Percentiles rank a stretch among this genome's conserved stretches.
phyloP scores from a whole-genome alignment of 768 basidiomycete species.

The Podaxis rugospora region DNA sequence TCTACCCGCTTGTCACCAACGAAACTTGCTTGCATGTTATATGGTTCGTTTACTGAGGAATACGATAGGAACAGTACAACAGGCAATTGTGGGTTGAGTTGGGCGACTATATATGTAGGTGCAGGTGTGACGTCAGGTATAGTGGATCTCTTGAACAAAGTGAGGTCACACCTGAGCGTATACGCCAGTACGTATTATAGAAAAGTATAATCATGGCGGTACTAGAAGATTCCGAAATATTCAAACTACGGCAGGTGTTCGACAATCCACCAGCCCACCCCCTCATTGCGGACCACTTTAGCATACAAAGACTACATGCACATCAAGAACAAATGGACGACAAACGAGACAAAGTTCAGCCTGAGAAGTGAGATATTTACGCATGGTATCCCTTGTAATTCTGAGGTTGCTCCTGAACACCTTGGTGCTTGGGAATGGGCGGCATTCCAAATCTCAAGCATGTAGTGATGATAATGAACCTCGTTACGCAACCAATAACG shows the following conservation, averaged over 20 bases:
- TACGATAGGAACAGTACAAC: neutral
- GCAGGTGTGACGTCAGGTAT: no score
- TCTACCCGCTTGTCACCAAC: neutral
- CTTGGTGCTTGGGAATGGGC: neutral
- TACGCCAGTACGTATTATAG: no score
- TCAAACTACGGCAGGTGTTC: no score
- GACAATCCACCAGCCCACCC: no score
- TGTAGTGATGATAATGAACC: neutral
- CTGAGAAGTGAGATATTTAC: neutral
- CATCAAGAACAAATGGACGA: neutral
- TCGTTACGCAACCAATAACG: neutral
- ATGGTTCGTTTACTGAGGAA: neutral
- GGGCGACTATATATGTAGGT: no score
- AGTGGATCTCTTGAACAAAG: no score
- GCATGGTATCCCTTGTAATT: neutral
- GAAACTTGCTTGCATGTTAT: slow-evolving; percentile 4
- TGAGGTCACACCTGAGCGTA: no score
- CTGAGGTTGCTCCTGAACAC: neutral
- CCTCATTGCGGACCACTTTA: no score
- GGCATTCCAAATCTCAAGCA: slow-evolving; percentile 4
- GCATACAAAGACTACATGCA: no score
- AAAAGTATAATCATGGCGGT: no score
- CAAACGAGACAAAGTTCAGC: neutral
- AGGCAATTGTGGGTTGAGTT: neutral
- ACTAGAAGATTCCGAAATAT: no score